Evolutionary conservation across 1,139 yeast genomes (phyloP).

Genomic region (Saccharomycopsis hybrid): DNA sequence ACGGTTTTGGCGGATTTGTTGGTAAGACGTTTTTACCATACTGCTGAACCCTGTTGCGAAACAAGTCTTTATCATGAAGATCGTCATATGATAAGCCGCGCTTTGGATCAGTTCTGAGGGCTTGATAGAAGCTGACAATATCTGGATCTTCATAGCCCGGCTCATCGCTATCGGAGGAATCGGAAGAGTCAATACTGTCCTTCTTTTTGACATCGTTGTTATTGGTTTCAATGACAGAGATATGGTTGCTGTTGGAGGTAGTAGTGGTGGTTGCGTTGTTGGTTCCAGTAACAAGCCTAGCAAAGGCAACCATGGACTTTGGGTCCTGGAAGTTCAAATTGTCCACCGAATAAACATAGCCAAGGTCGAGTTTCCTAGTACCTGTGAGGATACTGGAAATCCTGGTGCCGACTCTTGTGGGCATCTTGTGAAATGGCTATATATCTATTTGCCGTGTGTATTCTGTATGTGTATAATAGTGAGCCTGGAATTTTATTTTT

Average conservation of each 20-base stretch:
- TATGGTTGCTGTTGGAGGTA: neutral
- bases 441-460: too few relatives aligned
- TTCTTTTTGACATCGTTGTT: neutral
- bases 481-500: too few relatives aligned
- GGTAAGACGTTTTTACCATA: constrained; percentile 76
- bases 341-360: constrained; percentile 14
- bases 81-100: constrained; percentile 39
- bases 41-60: constrained; percentile 33
- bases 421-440: constrained; percentile 7
- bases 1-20: constrained; percentile 56
- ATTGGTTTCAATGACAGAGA: neutral
- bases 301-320: constrained; percentile 29
- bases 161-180: neutral
- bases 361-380: constrained; percentile 8
- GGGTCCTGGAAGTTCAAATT: constrained; percentile 29
- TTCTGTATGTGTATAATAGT: too few relatives aligned
- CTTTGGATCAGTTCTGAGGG: constrained; percentile 35
- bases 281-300: constrained; percentile 8
- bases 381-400: constrained; percentile 17
- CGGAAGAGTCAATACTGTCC: neutral
- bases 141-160: neutral
- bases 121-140: constrained; percentile 23
- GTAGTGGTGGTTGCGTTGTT: neutral
- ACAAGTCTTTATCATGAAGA: constrained; percentile 26
- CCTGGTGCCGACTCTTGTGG: constrained; percentile 14